phyloP scores from a whole-genome alignment of 163 green algal species.

The Chlamydomonas reinhardtii region DNA sequence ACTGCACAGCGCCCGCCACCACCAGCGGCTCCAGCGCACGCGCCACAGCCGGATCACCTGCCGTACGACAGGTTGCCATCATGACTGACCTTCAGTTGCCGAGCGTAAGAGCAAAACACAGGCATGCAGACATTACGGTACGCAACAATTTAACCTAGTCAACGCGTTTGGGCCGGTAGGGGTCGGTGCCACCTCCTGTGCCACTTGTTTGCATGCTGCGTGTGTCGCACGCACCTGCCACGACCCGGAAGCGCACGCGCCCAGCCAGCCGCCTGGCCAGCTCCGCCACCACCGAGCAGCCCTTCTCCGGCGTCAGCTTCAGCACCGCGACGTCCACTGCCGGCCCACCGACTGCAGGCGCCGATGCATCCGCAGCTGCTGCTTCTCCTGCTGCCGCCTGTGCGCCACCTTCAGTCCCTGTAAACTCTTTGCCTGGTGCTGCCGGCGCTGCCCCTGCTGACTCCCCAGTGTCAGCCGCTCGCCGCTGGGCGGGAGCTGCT shows the following conservation, averaged over 20 bases:
- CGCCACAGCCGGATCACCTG: conserved; percentile 19
- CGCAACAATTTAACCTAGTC: neutral
- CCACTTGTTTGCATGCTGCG: too few relatives aligned
- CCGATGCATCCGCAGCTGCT: neutral
- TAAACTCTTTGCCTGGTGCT: neutral
- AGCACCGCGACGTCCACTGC: conserved; percentile 47
- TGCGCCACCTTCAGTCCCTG: too few relatives aligned
- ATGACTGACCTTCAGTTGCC: too few relatives aligned
- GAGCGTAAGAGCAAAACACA: neutral
- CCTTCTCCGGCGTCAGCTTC: conserved; percentile 69
- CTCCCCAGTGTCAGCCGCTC: neutral
- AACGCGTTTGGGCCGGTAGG: too few relatives aligned
- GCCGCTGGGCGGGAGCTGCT: too few relatives aligned
- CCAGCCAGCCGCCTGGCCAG: conserved; percentile 49
- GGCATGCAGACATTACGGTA: too few relatives aligned
- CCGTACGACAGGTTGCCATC: neutral
- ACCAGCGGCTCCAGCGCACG: neutral
- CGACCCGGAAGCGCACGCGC: conserved; percentile 13
- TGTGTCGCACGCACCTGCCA: conserved; percentile 15
- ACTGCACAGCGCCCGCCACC: neutral
- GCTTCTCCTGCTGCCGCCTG: too few relatives aligned
- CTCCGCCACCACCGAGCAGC: conserved; percentile 49
- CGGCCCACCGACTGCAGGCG: neutral
- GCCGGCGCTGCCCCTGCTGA: neutral
- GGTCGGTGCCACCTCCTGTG: too few relatives aligned